These are phyloP conservation scores for Rhizopogon vulgaris DNA, from an alignment of 768 basidiomycete species.

Conservation along the genomic window DNA sequence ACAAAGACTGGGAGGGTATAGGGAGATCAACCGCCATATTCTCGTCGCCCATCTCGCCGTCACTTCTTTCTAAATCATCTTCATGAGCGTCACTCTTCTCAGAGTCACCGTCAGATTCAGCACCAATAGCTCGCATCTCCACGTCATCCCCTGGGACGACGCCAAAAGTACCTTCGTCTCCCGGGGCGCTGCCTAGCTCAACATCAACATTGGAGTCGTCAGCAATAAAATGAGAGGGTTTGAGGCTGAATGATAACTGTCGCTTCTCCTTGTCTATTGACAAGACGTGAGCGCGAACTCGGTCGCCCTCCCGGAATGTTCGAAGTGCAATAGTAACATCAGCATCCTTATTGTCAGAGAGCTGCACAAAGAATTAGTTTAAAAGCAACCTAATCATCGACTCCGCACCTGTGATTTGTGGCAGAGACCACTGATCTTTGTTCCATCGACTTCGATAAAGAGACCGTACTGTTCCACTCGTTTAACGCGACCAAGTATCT, in stretches of 20 bases:
- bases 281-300: slow-evolving; percentile 72
- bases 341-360: slow-evolving; percentile 82
- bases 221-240: slow-evolving; percentile 78
- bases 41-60: slow-evolving; percentile 13
- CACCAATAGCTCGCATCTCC: slow-evolving; percentile 21
- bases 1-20: neutral
- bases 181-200: slow-evolving; percentile 27
- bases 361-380: slow-evolving; percentile 34
- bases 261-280: slow-evolving; percentile 71
- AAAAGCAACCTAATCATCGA: slow-evolving; percentile 2
- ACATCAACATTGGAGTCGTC: slow-evolving; percentile 42
- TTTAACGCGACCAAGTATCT: slow-evolving; percentile 73
- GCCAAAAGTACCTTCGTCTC: slow-evolving; percentile 24
- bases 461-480: slow-evolving; percentile 84
- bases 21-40: slow-evolving; percentile 17
- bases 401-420: slow-evolving; percentile 80
- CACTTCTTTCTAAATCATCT: slow-evolving; percentile 9
- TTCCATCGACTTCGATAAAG: slow-evolving; percentile 86
- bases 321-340: slow-evolving; percentile 73
- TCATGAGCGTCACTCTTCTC: slow-evolving; percentile 8
- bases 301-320: slow-evolving; percentile 82
- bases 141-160: slow-evolving; percentile 19
- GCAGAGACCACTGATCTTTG: slow-evolving; percentile 83
- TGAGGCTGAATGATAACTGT: slow-evolving; percentile 77
- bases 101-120: slow-evolving; percentile 8